Evolutionary conservation across 768 basidiomycete species (phyloP), one percentile per base, ranked within the genome.

Genomic region (Sarcodon sp.): DNA sequence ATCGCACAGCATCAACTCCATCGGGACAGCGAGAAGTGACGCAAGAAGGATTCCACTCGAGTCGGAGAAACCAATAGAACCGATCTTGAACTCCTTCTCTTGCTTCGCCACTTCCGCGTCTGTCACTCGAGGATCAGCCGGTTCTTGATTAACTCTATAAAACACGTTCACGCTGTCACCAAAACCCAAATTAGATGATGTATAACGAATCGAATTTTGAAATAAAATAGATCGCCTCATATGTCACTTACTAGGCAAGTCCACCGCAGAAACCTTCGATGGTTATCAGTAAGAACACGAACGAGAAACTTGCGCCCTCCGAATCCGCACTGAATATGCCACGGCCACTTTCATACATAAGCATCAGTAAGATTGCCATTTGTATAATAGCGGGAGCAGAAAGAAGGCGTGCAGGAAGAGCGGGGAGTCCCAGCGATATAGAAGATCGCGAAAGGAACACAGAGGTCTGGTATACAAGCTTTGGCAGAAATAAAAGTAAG

Each of bases 391-490:
- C 80, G 4, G 93, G 93, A 2, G 89, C 58, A 2, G 84, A 66
- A 10, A 98, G 75, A 7, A 88, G 64, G 0, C 64, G 68, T 13
- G 68, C 60, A 0, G 91, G 89, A 5, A 96, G 68, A 0, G 92
- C 77, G 0, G 88, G 87, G 9, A 96, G 53, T 10, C 87, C 88
- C 36, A 93, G 64, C 6, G 90, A 87, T 49, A 93, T 84, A 7
- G 88, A 84, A 0, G 93, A 94, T 4, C 93, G 84, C 5, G 93
- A 94, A 50, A 97, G 60, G 67, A 97, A 96, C 43, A 96, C 93
- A 37, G 87, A 87, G 16, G 87, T 77, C 69, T 88, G 88, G 57
- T 91, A 91, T 31, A 90, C 78, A 35, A 91, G 76, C 80, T 88
- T 54, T 43, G 50, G 11, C 27, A 38, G 37, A 27, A 43, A 13